Conservation (phyloP, 495 filamentous ascomycete genomes). For the Penicillium atrosanguineum region DNA sequence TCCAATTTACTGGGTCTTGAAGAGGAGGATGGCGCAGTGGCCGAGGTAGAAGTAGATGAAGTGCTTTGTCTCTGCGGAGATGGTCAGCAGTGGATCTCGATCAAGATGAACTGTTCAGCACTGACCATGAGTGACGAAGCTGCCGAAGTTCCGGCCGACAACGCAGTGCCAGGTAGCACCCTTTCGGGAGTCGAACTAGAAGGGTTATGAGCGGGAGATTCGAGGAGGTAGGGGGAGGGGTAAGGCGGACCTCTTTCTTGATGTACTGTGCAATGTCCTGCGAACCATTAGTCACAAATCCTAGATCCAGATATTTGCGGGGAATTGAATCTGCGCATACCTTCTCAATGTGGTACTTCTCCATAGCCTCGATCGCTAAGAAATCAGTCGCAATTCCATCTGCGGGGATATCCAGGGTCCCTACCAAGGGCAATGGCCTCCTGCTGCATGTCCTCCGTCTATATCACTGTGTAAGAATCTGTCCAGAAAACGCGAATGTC, state of each 20-base stretch:
- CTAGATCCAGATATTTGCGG: conserved; percentile 2
- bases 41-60: conserved; percentile 99
- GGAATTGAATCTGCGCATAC: conserved; percentile 36
- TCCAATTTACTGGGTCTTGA: conserved; percentile 85
- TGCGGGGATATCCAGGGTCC: conserved; percentile 23
- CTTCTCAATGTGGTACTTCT: conserved; percentile 91
- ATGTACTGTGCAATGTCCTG: conserved; percentile 97
- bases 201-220: conserved; percentile 23
- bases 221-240: conserved; percentile 7
- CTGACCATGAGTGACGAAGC: conserved; percentile 96
- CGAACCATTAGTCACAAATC: conserved; percentile 16
- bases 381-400: conserved; percentile 20
- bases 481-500: background rate
- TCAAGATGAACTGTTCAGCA: background rate
- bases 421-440: conserved; percentile 92
- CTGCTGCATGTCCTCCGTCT: conserved; percentile 97
- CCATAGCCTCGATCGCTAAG: conserved; percentile 88
- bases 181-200: conserved; percentile 83
- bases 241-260: conserved; percentile 77
- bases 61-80: conserved; percentile 83
- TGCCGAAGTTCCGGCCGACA: conserved; percentile 96
- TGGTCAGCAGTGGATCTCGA: conserved; percentile 9
- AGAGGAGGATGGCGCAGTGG: conserved; percentile 96
- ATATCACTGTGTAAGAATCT: conserved; percentile 19
- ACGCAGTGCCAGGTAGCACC: conserved; percentile 99